These are phyloP conservation scores for Aspergillus unguis DNA, from an alignment of 2,329 filamentous ascomycete genomes.

Conservation along the genomic window DNA sequence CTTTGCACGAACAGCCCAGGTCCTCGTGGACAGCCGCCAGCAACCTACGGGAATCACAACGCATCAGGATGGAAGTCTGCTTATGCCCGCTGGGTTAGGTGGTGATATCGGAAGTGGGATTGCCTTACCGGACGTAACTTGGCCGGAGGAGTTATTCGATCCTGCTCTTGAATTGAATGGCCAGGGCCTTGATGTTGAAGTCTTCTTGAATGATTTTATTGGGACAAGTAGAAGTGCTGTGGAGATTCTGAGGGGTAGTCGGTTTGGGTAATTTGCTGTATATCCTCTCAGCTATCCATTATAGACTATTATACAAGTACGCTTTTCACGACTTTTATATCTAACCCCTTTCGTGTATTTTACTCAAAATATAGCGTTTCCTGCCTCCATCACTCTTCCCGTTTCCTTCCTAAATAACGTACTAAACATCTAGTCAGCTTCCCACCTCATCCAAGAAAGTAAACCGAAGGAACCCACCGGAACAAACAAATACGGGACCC, in stretches of 20 bases:
- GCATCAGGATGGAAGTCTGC: conserved; percentile 22
- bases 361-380: too few species aligned
- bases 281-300: too few species aligned
- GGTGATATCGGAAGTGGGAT: conserved; percentile 12
- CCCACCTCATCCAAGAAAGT: background rate
- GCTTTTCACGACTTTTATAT: too few species aligned
- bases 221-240: conserved; percentile 24
- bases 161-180: conserved; percentile 13
- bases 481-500: conserved; percentile 80
- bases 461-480: conserved; percentile 48
- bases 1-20: conserved; percentile 23
- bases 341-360: too few species aligned
- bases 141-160: conserved; percentile 23
- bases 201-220: conserved; percentile 30
- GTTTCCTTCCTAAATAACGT: background rate
- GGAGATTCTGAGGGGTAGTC: conserved; percentile 21
- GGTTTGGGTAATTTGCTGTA: background rate
- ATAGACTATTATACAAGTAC: too few species aligned
- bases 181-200: conserved; percentile 19
- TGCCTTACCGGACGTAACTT: conserved; percentile 22
- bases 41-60: conserved; percentile 22
- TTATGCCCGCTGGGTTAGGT: conserved; percentile 14
- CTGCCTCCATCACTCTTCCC: too few species aligned
- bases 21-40: conserved; percentile 22
- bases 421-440: conserved; percentile 12